phyloP scores from a whole-genome alignment of 2,329 filamentous ascomycete species.

The Phialophora tarda region DNA sequence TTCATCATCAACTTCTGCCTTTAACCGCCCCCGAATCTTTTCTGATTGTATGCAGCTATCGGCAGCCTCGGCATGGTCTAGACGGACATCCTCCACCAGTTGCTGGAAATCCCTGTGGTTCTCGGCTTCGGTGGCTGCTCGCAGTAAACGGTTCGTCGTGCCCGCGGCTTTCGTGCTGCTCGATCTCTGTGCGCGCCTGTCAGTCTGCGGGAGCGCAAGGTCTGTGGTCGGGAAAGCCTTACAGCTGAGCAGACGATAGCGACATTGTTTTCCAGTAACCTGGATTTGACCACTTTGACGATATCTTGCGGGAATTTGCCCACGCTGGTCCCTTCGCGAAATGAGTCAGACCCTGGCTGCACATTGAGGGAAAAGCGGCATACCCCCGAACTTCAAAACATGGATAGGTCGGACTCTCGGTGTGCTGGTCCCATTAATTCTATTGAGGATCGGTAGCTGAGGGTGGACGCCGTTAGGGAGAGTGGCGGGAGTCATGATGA shows the following conservation, averaged over 20 bases:
- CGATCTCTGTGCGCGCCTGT: conserved; percentile 61
- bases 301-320: conserved; percentile 88
- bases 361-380: not conserved
- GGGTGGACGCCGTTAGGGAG: conserved; percentile 38
- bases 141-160: conserved; percentile 76
- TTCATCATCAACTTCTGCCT: conserved; percentile 73
- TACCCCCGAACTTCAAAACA: conserved; percentile 37
- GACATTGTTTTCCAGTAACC: conserved; percentile 72
- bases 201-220: not conserved
- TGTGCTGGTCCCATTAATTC: conserved; percentile 23
- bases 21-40: conserved; percentile 64
- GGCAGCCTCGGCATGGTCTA: conserved; percentile 79
- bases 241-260: conserved; percentile 90
- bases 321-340: conserved; percentile 78
- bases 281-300: conserved; percentile 71
- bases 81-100: conserved; percentile 79
- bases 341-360: conserved; percentile 18
- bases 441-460: conserved; percentile 18
- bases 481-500: conserved; percentile 32
- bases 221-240: conserved; percentile 9
- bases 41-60: conserved; percentile 65
- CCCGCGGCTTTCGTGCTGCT: conserved; percentile 93
- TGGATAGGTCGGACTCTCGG: conserved; percentile 27
- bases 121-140: conserved; percentile 57
- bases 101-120: conserved; percentile 66